Conservation (phyloP, 2,329 filamentous ascomycete species). For the Trichoderma oligosporum region DNA sequence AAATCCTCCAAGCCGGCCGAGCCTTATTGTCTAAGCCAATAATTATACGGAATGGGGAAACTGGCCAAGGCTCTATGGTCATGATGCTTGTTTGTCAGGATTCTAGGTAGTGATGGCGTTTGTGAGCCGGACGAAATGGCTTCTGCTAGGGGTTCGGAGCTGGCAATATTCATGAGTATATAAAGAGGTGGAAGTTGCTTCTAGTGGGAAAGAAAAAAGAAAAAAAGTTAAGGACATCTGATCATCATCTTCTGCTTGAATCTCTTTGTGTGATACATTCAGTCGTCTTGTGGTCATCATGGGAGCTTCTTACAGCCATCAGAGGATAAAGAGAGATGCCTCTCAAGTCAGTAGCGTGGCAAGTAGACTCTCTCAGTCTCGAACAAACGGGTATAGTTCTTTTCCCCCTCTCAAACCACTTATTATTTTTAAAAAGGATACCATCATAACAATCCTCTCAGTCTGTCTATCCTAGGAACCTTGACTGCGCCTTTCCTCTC, state of each 20-base stretch:
- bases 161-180: neutral
- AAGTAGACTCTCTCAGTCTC: constrained; percentile 30
- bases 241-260: neutral
- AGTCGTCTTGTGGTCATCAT: neutral
- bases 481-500: constrained; percentile 37
- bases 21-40: neutral
- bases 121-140: too few species aligned
- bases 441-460: constrained; percentile 6
- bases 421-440: neutral
- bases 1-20: neutral
- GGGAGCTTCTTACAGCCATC: constrained; percentile 9
- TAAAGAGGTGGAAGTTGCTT: neutral
- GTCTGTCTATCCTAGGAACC: constrained; percentile 42
- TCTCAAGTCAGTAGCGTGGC: constrained; percentile 3
- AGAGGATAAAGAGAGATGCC: neutral
- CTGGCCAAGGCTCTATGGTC: neutral
- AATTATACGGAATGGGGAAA: neutral
- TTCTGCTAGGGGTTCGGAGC: neutral
- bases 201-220: neutral
- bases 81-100: too few species aligned
- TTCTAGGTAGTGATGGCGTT: too few species aligned
- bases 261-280: neutral
- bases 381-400: constrained; percentile 40
- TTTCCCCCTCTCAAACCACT: neutral
- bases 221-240: too few species aligned